Evolutionary conservation across 768 basidiomycete genomes (phyloP), one percentile per base, ranked within the genome.

Genomic region (Mycena maculata): DNA sequence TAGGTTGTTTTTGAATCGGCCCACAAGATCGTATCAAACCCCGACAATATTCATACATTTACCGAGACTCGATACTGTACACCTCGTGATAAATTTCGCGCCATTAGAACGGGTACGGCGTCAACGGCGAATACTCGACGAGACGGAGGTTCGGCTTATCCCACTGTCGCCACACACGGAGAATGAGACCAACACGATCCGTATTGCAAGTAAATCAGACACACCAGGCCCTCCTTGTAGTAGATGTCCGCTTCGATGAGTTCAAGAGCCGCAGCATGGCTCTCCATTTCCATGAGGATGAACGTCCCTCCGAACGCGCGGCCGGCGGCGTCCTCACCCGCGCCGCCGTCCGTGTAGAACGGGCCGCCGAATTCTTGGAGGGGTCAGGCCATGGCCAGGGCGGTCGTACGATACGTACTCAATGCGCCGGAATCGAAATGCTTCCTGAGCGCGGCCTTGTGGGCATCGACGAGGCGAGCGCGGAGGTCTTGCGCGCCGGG

Each of bases 301-400:
- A 68, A 68, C 30, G 61, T 27, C 33, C 67, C 67, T 4, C 67
- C 67, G 30, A 58, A 68, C 3, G 54, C n/a, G 0, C 67, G 60
- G 41, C 59, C 61, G 31, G 55, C 30, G 4, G 57, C 30, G 28
- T 20, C 38, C 25, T 68, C 67, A 25, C 67, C 62, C 5, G 56
- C 61, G 0, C 62, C 57, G 36, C 27, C 45, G 23, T 68, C 67
- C 47, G 44, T 60, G 48, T 48, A 69, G 49, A 57, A 57, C 9
- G 68, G 63, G 22, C 68, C 68, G 44, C 63, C 68, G 54, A 65
- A 47, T 58, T 65, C 68, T 69, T 45, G 7, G 13, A 18, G 36
- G 22, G 4, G 23, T 28, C 8, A 13, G 16, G 20, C 3, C 3
- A 31, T 11, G 15, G 25, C 1, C 15, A 22, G 31, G 31, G 22